Conservation (phyloP, 495 filamentous ascomycete species). For the Podospora appendiculata region DNA sequence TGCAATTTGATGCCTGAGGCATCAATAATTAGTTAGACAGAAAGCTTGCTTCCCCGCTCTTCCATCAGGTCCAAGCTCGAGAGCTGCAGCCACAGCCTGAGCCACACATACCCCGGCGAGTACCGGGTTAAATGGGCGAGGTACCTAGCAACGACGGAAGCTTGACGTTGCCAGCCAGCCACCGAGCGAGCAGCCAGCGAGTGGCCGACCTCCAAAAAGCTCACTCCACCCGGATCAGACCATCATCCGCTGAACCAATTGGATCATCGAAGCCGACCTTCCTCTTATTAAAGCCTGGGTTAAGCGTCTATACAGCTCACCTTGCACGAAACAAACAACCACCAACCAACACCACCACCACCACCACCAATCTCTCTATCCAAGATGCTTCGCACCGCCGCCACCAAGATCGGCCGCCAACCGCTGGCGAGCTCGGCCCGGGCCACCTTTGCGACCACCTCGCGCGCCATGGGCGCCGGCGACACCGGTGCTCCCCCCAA, state of each 20-base stretch:
- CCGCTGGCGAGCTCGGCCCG: slow-evolving; percentile 28
- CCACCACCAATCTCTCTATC: neutral
- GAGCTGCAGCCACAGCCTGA: no score
- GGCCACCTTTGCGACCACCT: slow-evolving; percentile 54
- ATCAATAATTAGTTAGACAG: no score
- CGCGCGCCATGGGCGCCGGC: slow-evolving; percentile 55
- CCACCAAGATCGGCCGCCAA: slow-evolving; percentile 48
- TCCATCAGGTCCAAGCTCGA: no score
- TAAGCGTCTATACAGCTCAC: neutral
- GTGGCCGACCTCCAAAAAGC: neutral
- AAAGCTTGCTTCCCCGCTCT: no score
- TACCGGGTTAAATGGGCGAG: neutral
- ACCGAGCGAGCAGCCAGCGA: no score
- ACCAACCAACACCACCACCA: neutral
- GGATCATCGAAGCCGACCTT: neutral
- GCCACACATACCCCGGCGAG: no score
- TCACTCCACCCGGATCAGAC: slow-evolving; percentile 6
- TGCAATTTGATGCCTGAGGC: no score
- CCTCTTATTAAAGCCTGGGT: neutral
- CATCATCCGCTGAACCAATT: slow-evolving; percentile 9
- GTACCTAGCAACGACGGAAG: slow-evolving; percentile 3
- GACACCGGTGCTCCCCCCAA: slow-evolving; percentile 59
- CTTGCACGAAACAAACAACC: neutral
- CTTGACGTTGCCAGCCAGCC: slow-evolving; percentile 4
- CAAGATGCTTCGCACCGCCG: slow-evolving; percentile 59